Conservation (phyloP, 129 eudicot species). For the Lonicera japonica region DNA sequence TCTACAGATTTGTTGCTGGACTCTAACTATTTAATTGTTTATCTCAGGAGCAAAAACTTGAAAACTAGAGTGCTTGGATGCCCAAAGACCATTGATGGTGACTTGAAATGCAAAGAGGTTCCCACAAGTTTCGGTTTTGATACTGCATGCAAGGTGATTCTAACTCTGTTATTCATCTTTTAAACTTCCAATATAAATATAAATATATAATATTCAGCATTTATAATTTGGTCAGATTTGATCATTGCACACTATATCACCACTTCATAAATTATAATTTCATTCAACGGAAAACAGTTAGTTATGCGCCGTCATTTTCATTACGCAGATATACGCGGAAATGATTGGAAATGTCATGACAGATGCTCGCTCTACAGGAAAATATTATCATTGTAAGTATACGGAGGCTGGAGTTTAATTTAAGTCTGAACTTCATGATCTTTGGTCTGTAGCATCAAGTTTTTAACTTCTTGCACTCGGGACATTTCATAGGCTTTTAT, state of each 20-base stretch:
- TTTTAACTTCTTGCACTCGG: no score
- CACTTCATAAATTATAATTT: no score
- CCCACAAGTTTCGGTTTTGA: constrained; percentile 56
- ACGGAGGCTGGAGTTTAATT: no score
- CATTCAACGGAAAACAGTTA: no score
- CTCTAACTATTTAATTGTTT: not conserved
- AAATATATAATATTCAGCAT: no score
- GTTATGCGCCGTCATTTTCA: no score
- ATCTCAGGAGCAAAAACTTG: constrained; percentile 39
- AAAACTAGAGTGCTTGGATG: constrained; percentile 57
- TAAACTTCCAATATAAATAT: no score
- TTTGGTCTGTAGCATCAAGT: no score
- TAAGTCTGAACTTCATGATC: no score
- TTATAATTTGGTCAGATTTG: no score
- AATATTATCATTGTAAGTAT: constrained; percentile 89
- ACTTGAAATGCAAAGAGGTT: constrained; percentile 52
- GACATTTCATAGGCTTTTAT: no score
- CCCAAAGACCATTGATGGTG: constrained; percentile 59
- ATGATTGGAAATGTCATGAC: constrained; percentile 96
- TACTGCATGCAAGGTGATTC: constrained; percentile 53
- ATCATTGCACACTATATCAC: no score
- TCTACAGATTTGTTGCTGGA: not conserved
- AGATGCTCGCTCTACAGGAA: constrained; percentile 98
- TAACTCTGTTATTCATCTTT: not conserved
- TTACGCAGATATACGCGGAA: constrained; percentile 77